These are phyloP conservation scores for Cyclotella kingstonii DNA, from an alignment of 108 stramenopile genomes.

Conservation along the genomic window DNA sequence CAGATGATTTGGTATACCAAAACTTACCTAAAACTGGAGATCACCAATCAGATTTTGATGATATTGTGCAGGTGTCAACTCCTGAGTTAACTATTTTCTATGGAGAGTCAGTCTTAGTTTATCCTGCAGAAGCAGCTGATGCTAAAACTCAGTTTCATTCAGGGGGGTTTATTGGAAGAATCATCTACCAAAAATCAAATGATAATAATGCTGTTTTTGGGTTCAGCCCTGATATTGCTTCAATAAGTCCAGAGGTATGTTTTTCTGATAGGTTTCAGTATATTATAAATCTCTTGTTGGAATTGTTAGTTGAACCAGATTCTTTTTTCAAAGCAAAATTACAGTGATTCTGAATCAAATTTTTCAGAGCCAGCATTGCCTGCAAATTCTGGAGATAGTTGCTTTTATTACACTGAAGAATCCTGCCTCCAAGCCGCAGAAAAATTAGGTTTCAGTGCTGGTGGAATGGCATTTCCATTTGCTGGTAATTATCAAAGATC, in stretches of 20 bases:
- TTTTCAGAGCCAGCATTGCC: neutral
- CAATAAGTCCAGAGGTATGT: too few relatives aligned
- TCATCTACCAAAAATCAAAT: slow-evolving; percentile 6
- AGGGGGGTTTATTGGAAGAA: slow-evolving; percentile 19
- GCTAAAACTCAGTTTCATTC: slow-evolving; percentile 10
- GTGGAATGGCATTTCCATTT: slow-evolving; percentile 15
- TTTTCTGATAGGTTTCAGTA: too few relatives aligned
- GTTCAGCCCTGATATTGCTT: too few relatives aligned
- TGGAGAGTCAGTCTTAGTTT: slow-evolving; percentile 15
- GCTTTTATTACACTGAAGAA: slow-evolving; percentile 25
- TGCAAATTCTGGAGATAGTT: neutral
- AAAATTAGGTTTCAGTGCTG: slow-evolving; percentile 9
- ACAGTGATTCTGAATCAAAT: neutral
- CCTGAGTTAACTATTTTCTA: slow-evolving; percentile 16
- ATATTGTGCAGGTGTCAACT: slow-evolving; percentile 10
- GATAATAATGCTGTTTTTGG: neutral
- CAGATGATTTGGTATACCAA: slow-evolving; percentile 22
- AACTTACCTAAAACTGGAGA: neutral
- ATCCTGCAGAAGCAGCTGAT: slow-evolving; percentile 18
- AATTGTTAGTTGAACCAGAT: too few relatives aligned
- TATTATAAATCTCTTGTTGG: too few relatives aligned
- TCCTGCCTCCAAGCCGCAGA: slow-evolving; percentile 16
- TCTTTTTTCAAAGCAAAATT: neutral
- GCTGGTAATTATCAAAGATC: slow-evolving; percentile 12
- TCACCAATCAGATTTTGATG: neutral